These are phyloP conservation scores for Karstenula rhodostoma DNA, from an alignment of 2,329 filamentous ascomycete genomes.

Conservation along the genomic window DNA sequence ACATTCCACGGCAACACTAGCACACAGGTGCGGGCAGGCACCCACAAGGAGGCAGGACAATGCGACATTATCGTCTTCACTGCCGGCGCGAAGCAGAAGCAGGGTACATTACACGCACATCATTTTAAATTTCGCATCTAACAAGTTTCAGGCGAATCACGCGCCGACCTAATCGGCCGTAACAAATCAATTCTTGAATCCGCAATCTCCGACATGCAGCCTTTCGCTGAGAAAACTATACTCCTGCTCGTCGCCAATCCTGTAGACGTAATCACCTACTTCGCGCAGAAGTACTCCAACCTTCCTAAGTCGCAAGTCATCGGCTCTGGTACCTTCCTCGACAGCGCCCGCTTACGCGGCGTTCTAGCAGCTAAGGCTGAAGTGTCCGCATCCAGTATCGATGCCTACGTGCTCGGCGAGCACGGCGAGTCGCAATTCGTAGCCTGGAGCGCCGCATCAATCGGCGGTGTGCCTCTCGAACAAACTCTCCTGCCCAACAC, in stretches of 20 bases:
- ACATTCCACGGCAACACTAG: constrained; percentile 55
- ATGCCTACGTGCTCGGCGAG: constrained; percentile 58
- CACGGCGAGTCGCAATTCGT: constrained; percentile 60
- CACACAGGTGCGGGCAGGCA: constrained; percentile 56
- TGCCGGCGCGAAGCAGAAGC: constrained; percentile 60
- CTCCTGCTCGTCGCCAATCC: too few species aligned
- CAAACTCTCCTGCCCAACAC: constrained; percentile 40
- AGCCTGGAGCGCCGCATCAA: constrained; percentile 55
- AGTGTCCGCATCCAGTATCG: constrained; percentile 48
- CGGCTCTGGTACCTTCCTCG: constrained; percentile 63
- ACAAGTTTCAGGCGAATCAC: too few species aligned
- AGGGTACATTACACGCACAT: constrained; percentile 51
- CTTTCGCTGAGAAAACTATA: too few species aligned
- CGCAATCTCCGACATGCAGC: too few species aligned
- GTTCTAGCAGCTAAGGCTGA: constrained; percentile 52
- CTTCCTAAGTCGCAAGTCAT: constrained; percentile 60
- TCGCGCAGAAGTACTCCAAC: constrained; percentile 57
- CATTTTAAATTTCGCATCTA: too few species aligned
- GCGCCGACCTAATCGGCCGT: too few species aligned
- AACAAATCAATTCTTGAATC: too few species aligned
- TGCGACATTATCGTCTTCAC: constrained; percentile 64
- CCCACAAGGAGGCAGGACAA: constrained; percentile 59
- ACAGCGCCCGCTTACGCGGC: constrained; percentile 59
- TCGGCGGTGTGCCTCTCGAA: constrained; percentile 52
- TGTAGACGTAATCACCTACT: constrained; percentile 12